Evolutionary conservation across 2,329 filamentous ascomycete species (phyloP).

Genomic region (Amauroascus niger): DNA sequence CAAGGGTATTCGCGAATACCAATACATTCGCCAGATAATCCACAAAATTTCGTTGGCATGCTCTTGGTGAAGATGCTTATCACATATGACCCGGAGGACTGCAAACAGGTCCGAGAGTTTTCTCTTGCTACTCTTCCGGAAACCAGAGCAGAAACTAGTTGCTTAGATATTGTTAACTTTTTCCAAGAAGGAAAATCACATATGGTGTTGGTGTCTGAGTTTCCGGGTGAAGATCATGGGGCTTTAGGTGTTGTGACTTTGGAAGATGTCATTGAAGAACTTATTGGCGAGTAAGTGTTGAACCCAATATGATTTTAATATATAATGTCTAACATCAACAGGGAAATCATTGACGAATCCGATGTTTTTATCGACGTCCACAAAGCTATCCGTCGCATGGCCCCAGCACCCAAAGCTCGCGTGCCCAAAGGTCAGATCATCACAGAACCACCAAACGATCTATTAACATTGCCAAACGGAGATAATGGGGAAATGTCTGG

Average conservation of each 20-base stretch:
- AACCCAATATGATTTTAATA: not conserved
- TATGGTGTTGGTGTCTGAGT: slow-evolving; percentile 91
- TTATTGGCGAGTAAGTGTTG: slow-evolving; percentile 84
- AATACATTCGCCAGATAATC: slow-evolving; percentile 76
- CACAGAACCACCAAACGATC: slow-evolving; percentile 29
- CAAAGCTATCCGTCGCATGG: slow-evolving; percentile 85
- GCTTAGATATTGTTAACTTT: slow-evolving; percentile 97
- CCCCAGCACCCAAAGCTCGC: slow-evolving; percentile 70
- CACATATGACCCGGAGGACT: slow-evolving; percentile 94
- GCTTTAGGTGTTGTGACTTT: slow-evolving; percentile 89
- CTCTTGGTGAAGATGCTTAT: slow-evolving; percentile 97
- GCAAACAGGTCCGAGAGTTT: slow-evolving; percentile 77
- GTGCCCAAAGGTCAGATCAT: slow-evolving; percentile 50
- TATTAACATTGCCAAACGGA: not conserved
- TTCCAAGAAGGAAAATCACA: slow-evolving; percentile 99
- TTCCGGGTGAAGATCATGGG: slow-evolving; percentile 80
- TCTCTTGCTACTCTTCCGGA: slow-evolving; percentile 88
- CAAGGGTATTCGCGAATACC: slow-evolving; percentile 94
- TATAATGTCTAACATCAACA: slow-evolving; percentile 31
- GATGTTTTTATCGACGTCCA: slow-evolving; percentile 98
- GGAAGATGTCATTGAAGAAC: slow-evolving; percentile 95
- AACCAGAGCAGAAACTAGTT: slow-evolving; percentile 89
- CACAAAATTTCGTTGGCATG: slow-evolving; percentile 90
- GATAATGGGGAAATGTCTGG: not conserved
- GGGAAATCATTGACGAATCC: slow-evolving; percentile 97